These are phyloP conservation scores for Aureobasidium sp. DNA, from an alignment of 2,329 filamentous ascomycete species.

Conservation along the genomic window DNA sequence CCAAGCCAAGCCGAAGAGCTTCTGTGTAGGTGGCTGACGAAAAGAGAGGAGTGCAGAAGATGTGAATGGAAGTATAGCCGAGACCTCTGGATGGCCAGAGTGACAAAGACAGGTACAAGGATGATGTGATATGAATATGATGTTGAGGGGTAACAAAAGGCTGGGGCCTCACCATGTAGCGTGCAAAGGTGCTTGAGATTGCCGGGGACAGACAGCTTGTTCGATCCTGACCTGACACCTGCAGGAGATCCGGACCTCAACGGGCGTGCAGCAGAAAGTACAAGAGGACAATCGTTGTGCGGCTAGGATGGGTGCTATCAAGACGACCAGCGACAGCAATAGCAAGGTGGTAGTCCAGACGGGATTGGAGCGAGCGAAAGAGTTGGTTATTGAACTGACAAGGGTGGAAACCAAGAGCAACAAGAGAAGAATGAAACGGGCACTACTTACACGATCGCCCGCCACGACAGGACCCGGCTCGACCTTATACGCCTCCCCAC, in stretches of 20 bases:
- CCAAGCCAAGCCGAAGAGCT: constrained; percentile 10
- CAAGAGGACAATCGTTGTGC: not conserved
- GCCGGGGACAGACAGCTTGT: constrained; percentile 6
- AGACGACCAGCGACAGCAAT: not conserved
- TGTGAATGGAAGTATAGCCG: constrained; percentile 2
- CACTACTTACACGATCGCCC: constrained; percentile 16
- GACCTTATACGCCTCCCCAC: constrained; percentile 15
- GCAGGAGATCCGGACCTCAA: constrained; percentile 14
- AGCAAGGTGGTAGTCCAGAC: not conserved
- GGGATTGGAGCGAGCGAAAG: not conserved
- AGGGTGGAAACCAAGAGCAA: not conserved
- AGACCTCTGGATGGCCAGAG: not conserved
- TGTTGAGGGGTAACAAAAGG: constrained; percentile 13
- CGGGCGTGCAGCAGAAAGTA: constrained; percentile 12
- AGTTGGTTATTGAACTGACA: constrained; percentile 4
- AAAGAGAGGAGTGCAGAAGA: constrained; percentile 6
- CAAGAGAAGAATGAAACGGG: constrained; percentile 14
- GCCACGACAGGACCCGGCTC: constrained; percentile 16
- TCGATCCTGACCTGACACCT: constrained; percentile 13
- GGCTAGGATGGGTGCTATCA: not conserved
- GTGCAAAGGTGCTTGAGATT: constrained; percentile 1
- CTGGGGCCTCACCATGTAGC: constrained; percentile 15
- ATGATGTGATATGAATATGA: not conserved
- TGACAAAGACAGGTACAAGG: constrained; percentile 8
- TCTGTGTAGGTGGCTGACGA: not conserved